phyloP scores from a whole-genome alignment of 805 yeast species.

The Kodamaea leandrae region DNA sequence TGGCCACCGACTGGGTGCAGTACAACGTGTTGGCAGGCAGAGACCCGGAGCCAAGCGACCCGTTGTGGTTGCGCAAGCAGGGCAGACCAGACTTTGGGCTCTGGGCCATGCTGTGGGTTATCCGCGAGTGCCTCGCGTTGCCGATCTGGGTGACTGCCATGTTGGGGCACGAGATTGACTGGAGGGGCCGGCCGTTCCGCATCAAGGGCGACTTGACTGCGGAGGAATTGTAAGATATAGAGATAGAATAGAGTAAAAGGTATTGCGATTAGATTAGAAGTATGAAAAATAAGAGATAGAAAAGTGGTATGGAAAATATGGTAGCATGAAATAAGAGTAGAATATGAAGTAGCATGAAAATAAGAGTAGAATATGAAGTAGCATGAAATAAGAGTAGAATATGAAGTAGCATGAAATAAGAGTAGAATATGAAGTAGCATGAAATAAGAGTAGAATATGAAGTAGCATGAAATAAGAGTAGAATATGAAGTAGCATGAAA shows the following conservation, averaged over 20 bases:
- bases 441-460: too few species aligned
- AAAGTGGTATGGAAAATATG: too few species aligned
- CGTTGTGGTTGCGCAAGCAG: constrained; percentile 9
- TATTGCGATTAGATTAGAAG: not conserved
- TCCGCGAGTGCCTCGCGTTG: constrained; percentile 71
- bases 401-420: too few species aligned
- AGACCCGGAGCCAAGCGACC: constrained; percentile 12
- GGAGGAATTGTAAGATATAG: constrained; percentile 47
- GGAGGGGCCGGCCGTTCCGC: constrained; percentile 75
- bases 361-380: too few species aligned
- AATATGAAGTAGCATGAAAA: too few species aligned
- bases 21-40: constrained; percentile 41
- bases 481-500: too few species aligned
- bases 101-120: constrained; percentile 52
- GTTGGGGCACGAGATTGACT: constrained; percentile 70
- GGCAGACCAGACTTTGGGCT: constrained; percentile 10
- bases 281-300: not conserved
- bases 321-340: too few species aligned
- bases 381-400: too few species aligned
- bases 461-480: too few species aligned
- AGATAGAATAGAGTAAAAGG: not conserved
- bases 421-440: too few species aligned
- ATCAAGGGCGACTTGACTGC: constrained; percentile 76
- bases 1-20: constrained; percentile 59
- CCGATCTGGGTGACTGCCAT: constrained; percentile 85